These are phyloP conservation scores for Cymbidium sinense DNA, from an alignment of 106 monocot species.

Conservation along the genomic window DNA sequence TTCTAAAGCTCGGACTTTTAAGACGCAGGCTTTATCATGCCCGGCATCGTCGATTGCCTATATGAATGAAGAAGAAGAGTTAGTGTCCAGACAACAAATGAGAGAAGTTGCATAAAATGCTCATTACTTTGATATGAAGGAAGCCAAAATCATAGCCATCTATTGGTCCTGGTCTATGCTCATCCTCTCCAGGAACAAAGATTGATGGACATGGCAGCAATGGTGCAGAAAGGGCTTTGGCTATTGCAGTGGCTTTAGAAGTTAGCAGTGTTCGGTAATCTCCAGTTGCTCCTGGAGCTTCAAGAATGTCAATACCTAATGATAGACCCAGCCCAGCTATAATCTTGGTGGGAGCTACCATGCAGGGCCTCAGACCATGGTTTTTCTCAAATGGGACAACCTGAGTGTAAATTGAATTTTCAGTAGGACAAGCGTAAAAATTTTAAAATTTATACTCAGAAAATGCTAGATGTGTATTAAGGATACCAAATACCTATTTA, in stretches of 20 bases:
- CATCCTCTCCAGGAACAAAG: conserved; percentile 83
- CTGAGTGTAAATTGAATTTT: conserved; percentile 19
- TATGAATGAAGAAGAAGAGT: background rate
- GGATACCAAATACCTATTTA: too few relatives aligned
- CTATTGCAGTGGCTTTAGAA: conserved; percentile 78
- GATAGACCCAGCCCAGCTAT: conserved; percentile 94
- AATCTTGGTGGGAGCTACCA: conserved; percentile 99
- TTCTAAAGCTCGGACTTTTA: conserved; percentile 78
- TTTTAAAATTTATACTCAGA: too few relatives aligned
- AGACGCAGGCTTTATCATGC: conserved; percentile 75
- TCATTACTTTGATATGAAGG: conserved; percentile 82
- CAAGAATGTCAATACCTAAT: conserved; percentile 86
- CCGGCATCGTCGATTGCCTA: conserved; percentile 98
- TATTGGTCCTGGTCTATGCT: conserved; percentile 47
- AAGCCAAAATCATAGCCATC: conserved; percentile 97
- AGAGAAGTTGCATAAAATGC: background rate
- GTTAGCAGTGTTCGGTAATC: conserved; percentile 88
- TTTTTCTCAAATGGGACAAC: conserved; percentile 64
- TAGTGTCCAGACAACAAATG: background rate
- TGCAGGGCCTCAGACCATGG: conserved; percentile 79
- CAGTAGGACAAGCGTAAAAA: background rate
- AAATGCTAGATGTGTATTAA: too few relatives aligned
- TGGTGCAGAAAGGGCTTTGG: conserved; percentile 88
- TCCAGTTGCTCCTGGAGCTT: conserved; percentile 96
- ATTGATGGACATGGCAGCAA: conserved; percentile 57